These are phyloP conservation scores for Penicillium sp. DNA, from an alignment of 2,329 filamentous ascomycete genomes.

Conservation along the genomic window DNA sequence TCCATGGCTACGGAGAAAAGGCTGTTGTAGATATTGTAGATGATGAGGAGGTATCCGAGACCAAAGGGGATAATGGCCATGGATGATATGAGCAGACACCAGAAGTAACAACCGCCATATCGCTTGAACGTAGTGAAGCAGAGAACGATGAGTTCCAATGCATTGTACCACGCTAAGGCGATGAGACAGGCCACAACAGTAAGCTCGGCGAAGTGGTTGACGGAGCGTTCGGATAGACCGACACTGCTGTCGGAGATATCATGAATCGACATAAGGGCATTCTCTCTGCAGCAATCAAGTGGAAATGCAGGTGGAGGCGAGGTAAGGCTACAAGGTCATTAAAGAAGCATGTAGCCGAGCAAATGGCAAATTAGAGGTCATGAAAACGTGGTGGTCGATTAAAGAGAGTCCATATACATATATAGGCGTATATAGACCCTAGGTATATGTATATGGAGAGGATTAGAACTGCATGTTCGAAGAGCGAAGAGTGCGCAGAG, in stretches of 20 bases:
- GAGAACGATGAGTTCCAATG: conserved; percentile 47
- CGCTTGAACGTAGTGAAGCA: conserved; percentile 48
- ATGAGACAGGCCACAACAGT: conserved; percentile 31
- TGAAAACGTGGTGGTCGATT: background rate
- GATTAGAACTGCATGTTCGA: background rate
- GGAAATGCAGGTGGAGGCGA: background rate
- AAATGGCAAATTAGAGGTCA: background rate
- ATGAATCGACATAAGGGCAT: conserved; percentile 23
- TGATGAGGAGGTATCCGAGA: conserved; percentile 48
- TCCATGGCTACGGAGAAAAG: conserved; percentile 41
- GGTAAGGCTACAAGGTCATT: background rate
- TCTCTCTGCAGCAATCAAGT: conserved; percentile 5
- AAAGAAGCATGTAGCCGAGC: background rate
- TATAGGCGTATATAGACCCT: background rate
- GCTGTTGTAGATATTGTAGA: conserved; percentile 37
- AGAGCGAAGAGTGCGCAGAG: background rate
- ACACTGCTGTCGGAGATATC: conserved; percentile 12
- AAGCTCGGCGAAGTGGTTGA: conserved; percentile 8
- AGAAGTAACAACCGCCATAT: conserved; percentile 50
- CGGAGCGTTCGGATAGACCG: conserved; percentile 12
- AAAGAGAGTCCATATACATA: background rate
- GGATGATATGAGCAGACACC: conserved; percentile 45
- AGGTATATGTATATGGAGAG: conserved; percentile 5
- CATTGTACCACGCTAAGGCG: conserved; percentile 49
- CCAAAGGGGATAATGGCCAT: conserved; percentile 45